Evolutionary conservation across 768 basidiomycete genomes (phyloP), one percentile per base, ranked within the genome.

Genomic region (Lentinula detonsa): DNA sequence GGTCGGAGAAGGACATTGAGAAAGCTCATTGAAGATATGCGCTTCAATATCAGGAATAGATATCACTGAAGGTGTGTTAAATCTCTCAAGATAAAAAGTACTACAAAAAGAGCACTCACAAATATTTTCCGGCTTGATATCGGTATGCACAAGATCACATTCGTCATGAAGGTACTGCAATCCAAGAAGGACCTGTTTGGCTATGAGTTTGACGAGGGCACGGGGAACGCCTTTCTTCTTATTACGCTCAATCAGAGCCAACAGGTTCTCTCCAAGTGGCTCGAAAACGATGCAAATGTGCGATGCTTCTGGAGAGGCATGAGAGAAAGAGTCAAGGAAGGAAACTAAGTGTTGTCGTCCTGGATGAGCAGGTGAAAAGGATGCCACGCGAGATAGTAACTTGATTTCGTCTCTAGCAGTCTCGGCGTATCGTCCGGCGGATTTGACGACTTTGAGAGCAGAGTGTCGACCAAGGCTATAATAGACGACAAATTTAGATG

Each of bases 331-430:
- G 74, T 97, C 95, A 62, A 96, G 85, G 67, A 95, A 91, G 10
- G 91, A 87, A 63, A 97, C 93, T 60, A 96, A 82, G 69, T 95
- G 86, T 28, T 81, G 75, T 59, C 89, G 81, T 60, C 95, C 95
- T 15, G 85, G 85, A 70, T 96, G 94, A 2, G 77, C 69, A n/a
- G 85, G 88, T 69, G 85, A 88, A 71, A 83, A 81, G 18, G 83
- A 79, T 57, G 83, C 78, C 5, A 95, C 88, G 65, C 86, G 86
- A 64, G 86, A 84, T 43, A 95, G 82, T 37, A 98, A 83, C 71
- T 94, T 92, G 73, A 98, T 98, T 76, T 98, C 96, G 72, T 98
- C 96, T 55, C 90, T 84, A 33, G 96, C 96, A 4, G 96, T 98
- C 72, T 98, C 95, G 62, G 94, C 92, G 75, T 98, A 98, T 65